Evolutionary conservation across 163 green algal species (phyloP), one percentile per base, ranked within the genome.

Genomic region (Volvox carteri): DNA sequence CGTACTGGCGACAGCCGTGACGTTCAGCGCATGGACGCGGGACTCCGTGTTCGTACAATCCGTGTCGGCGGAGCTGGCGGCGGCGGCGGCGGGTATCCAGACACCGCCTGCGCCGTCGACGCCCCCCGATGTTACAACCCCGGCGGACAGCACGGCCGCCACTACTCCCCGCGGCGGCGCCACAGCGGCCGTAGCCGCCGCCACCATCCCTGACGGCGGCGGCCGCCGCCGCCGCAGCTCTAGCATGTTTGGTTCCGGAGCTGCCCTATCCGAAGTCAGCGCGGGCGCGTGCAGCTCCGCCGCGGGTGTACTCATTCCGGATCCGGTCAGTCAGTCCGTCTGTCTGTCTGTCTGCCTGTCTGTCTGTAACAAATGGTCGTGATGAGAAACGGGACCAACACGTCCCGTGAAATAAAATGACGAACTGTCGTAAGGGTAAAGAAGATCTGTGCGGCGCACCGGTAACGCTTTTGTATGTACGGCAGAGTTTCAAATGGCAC

Each of bases 301-400:
- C 21, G 77, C 77, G 5, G 77, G 46, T 16, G 79, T 68, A 42
- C 79, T 86, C 18, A 86, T 86, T 6, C 60, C 79, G 0, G 79
- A 86, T 33, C 79, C 79, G 79, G 78, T 86, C 18, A 77, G 56
- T 1, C 42, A 58, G 48, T n/a, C n/a, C n/a, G n/a, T n/a, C n/a
- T n/a, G n/a, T n/a, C n/a, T n/a, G n/a, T n/a, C n/a, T n/a, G n/a
- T n/a, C n/a, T n/a, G n/a, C n/a, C n/a, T n/a, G n/a, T n/a, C n/a
- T n/a, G n/a, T n/a, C n/a, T n/a, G n/a, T n/a, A n/a, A n/a, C n/a
- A n/a, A n/a, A n/a, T n/a, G n/a, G n/a, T n/a, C n/a, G n/a, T n/a
- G n/a, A n/a, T n/a, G n/a, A n/a, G n/a, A n/a, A n/a, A n/a, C n/a
- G n/a, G n/a, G n/a, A n/a, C n/a, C n/a, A n/a, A n/a, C n/a, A n/a